These are phyloP conservation scores for Meyerozyma elateridarum DNA, from an alignment of 1,139 yeast species.

Conservation along the genomic window DNA sequence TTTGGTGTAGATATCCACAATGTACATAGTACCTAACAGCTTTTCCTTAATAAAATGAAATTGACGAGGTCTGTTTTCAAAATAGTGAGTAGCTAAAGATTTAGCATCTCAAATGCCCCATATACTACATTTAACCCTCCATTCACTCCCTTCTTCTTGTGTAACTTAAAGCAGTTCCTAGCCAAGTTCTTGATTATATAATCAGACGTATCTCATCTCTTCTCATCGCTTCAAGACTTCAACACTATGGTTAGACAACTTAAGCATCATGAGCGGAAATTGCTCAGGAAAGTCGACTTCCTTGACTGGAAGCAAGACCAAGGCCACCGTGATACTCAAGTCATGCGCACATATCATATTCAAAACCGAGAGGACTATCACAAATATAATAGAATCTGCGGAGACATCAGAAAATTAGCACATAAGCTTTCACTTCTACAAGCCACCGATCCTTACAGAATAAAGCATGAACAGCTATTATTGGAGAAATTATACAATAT, in stretches of 20 bases:
- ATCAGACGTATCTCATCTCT: slow-evolving; percentile 1
- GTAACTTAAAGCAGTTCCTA: no score
- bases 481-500: slow-evolving; percentile 82
- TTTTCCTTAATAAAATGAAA: no score
- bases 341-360: slow-evolving; percentile 89
- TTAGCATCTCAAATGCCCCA: no score
- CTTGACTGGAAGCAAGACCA: slow-evolving; percentile 97
- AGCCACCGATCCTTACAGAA: slow-evolving; percentile 80
- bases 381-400: slow-evolving; percentile 88
- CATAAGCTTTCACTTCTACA: slow-evolving; percentile 78
- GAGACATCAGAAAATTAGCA: slow-evolving; percentile 82
- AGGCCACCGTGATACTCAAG: slow-evolving; percentile 91
- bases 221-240: slow-evolving; percentile 1
- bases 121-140: no score
- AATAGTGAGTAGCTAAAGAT: no score
- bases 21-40: no score
- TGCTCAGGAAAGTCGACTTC: slow-evolving; percentile 92
- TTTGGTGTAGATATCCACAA: no score
- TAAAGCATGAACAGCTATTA: slow-evolving; percentile 80
- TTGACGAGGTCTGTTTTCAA: no score
- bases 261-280: slow-evolving; percentile 92
- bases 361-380: slow-evolving; percentile 95
- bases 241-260: slow-evolving; percentile 81
- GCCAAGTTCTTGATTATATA: background rate
- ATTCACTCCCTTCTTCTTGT: no score